These are phyloP conservation scores for Salix brachista DNA, from an alignment of 345 rosid species.

Conservation along the genomic window DNA sequence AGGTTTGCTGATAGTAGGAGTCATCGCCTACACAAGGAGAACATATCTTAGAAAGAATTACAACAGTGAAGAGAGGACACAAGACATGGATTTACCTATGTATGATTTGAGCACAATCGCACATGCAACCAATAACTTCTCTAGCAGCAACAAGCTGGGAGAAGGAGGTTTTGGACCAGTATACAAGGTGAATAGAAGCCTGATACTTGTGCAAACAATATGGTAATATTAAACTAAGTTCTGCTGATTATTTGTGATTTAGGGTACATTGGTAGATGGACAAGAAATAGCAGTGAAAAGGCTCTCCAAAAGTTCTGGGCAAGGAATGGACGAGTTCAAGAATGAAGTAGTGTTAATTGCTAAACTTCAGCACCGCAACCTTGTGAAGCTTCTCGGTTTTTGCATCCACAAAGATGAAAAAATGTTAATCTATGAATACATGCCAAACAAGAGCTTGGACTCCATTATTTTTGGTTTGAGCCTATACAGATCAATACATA, in stretches of 20 bases:
- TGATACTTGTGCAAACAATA: no score
- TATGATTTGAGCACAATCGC: background rate
- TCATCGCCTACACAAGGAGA: background rate
- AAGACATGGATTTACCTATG: background rate
- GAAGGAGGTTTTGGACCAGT: constrained; percentile 34
- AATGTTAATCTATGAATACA: constrained; percentile 8
- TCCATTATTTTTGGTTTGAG: constrained; percentile 29
- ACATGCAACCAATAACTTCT: constrained; percentile 15
- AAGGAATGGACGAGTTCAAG: constrained; percentile 24
- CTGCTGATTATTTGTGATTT: background rate
- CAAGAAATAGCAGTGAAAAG: constrained; percentile 52
- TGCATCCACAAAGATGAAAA: background rate
- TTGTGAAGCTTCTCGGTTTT: constrained; percentile 1
- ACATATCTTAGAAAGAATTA: background rate
- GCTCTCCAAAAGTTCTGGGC: constrained; percentile 37
- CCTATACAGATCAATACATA: background rate
- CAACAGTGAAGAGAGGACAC: background rate
- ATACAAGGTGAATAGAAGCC: constrained; percentile 4
- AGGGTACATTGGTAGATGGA: constrained; percentile 37
- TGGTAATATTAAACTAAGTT: no score
- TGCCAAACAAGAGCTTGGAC: constrained; percentile 33
- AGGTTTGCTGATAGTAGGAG: background rate
- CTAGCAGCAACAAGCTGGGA: constrained; percentile 17
- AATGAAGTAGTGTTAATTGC: constrained; percentile 3
- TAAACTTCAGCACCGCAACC: constrained; percentile 8